phyloP scores from a whole-genome alignment of 106 monocot genomes.

The Dendrobium nobile region DNA sequence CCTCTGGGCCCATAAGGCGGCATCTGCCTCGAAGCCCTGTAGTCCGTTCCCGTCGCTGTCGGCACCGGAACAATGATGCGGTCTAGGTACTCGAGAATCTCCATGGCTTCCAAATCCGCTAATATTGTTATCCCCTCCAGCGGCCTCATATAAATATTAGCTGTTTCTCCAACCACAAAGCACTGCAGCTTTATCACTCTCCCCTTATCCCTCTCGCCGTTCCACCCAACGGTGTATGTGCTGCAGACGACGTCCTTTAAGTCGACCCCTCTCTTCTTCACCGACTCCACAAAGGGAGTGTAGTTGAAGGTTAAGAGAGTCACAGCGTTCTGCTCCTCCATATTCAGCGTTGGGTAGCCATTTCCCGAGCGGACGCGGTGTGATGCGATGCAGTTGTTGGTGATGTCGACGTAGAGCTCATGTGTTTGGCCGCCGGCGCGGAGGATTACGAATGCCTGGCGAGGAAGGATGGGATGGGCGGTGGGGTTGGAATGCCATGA shows the following conservation, averaged over 20 bases:
- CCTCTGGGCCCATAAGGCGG: constrained; percentile 23
- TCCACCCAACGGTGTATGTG: constrained; percentile 61
- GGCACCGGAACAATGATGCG: constrained; percentile 36
- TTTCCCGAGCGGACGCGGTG: constrained; percentile 26
- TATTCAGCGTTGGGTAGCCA: constrained; percentile 43
- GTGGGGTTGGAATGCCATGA: constrained; percentile 10
- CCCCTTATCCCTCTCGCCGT: constrained; percentile 26
- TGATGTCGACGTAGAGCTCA: constrained; percentile 39
- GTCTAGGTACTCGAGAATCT: constrained; percentile 38
- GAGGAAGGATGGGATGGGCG: constrained; percentile 10
- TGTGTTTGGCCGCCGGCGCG: constrained; percentile 27
- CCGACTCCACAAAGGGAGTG: constrained; percentile 55
- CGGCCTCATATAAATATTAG: constrained; percentile 44
- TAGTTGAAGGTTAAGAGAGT: constrained; percentile 31
- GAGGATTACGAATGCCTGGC: constrained; percentile 44
- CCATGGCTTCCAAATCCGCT: constrained; percentile 47
- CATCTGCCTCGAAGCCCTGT: constrained; percentile 12
- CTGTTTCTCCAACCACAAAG: constrained; percentile 19
- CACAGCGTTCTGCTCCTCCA: constrained; percentile 40
- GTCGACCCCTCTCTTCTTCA: constrained; percentile 32
- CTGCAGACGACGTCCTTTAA: constrained; percentile 38
- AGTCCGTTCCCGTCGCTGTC: constrained; percentile 38
- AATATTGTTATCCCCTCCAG: constrained; percentile 47
- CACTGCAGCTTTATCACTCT: constrained; percentile 36
- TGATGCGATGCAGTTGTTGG: constrained; percentile 16